These are phyloP conservation scores for Mychonastes homosphaera DNA, from an alignment of 139 green algal genomes.

Conservation along the genomic window DNA sequence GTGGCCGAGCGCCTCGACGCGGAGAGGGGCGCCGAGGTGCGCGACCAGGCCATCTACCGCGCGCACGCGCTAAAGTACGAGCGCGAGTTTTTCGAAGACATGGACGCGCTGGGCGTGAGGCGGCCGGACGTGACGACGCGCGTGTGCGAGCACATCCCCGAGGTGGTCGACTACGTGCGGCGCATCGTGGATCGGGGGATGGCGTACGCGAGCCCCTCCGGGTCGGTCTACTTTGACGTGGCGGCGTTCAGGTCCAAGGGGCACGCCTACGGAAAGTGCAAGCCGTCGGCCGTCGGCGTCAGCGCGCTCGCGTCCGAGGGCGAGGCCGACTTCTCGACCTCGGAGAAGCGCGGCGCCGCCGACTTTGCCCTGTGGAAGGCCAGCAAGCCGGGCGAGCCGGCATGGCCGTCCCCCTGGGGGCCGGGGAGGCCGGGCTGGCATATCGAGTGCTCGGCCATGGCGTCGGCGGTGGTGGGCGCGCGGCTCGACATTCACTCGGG, in stretches of 20 bases:
- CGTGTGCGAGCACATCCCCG: constrained; percentile 86
- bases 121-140: constrained; percentile 77
- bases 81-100: constrained; percentile 86
- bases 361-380: constrained; percentile 99
- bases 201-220: constrained; percentile 75
- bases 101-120: constrained; percentile 68
- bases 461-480: constrained; percentile 64
- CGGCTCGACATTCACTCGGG: constrained; percentile 87
- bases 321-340: constrained; percentile 57
- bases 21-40: constrained; percentile 46
- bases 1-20: constrained; percentile 71
- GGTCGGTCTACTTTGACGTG: constrained; percentile 97
- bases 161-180: constrained; percentile 41
- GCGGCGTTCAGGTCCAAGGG: constrained; percentile 60
- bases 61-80: constrained; percentile 79
- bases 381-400: constrained; percentile 83
- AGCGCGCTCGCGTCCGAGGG: constrained; percentile 59
- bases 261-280: constrained; percentile 86
- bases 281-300: constrained; percentile 53
- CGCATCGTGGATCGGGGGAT: constrained; percentile 77
- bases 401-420: constrained; percentile 90
- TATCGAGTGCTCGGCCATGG: constrained; percentile 99
- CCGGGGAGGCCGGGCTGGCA: constrained; percentile 84
- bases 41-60: constrained; percentile 72
- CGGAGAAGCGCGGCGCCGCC: constrained; percentile 67